phyloP scores from a whole-genome alignment of 1,284 basidiomycete genomes.

The Marasmius sp. region DNA sequence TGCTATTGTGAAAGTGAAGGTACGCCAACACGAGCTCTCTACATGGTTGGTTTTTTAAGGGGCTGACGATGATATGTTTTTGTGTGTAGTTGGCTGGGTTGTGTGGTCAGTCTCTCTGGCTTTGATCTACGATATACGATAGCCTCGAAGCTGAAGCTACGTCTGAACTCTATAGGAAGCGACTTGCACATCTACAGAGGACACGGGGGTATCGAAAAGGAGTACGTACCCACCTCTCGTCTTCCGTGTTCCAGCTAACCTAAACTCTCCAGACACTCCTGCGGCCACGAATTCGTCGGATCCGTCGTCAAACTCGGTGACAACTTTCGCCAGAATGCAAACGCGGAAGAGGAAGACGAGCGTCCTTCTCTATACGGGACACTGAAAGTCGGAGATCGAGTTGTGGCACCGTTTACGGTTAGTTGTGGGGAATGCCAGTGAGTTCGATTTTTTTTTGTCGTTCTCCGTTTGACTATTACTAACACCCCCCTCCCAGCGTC shows the following conservation, averaged over 20 bases:
- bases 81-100: slow-evolving; percentile 77
- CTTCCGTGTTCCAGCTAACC: no score
- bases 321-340: slow-evolving; percentile 52
- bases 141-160: neutral
- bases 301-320: slow-evolving; percentile 72
- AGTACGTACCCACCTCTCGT: no score
- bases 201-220: slow-evolving; percentile 30
- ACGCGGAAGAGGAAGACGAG: slow-evolving; percentile 32
- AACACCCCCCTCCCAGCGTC: slow-evolving; percentile 42
- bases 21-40: no score
- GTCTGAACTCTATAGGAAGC: slow-evolving; percentile 48
- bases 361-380: slow-evolving; percentile 65
- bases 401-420: slow-evolving; percentile 86
- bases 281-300: slow-evolving; percentile 86
- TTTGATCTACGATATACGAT: no score
- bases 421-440: slow-evolving; percentile 83
- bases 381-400: slow-evolving; percentile 77
- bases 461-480: no score
- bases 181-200: slow-evolving; percentile 83
- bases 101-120: slow-evolving; percentile 53
- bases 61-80: no score
- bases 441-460: no score
- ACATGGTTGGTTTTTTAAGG: no score
- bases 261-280: slow-evolving; percentile 48
- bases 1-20: slow-evolving; percentile 72